Evolutionary conservation across 2,329 filamentous ascomycete species (phyloP), one percentile per base, ranked within the genome.

Genomic region (Curvularia lunata): DNA sequence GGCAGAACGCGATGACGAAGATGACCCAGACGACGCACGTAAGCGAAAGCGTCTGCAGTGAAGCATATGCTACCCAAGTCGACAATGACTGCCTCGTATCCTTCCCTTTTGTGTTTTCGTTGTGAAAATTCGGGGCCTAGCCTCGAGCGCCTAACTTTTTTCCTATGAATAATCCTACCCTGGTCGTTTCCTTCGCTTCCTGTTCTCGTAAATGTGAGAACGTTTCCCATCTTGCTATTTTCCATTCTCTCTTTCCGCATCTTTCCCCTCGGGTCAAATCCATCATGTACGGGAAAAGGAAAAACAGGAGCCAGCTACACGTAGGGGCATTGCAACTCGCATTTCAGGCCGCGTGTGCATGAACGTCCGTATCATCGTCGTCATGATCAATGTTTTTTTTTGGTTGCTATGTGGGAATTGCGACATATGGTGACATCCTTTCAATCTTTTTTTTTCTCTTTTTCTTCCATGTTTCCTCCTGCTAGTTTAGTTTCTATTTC

Each of bases 1-100:
- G 1, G 85, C 84, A 1, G 88, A 90, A 73, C 77, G 86, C 57
- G 84, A 85, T 19, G 86, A 87, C 45, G 87, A 89, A 70, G 87
- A 89, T 56, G 81, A 86, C 56, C 79, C 81, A 23, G 80, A 81
- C 48, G 85, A 87, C 19, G 86, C 88, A 57, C 80, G 87, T 59
- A 88, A 88, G 77, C 80, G 86, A 63, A 88, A 88, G 77, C 65
- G 75, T 42, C 63, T 76, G 50, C 68, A 73, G 48, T 74, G 32
- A 48, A 18, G 16, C 32, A 25, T 13, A 27, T 8, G 4, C 16
- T n/a, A 7, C 19, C 19, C 8, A 4, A 23, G 21, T 27, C 47
- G 10, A 10, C 47, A 37, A 48, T 48, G 47, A 38, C 34, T 37
- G 32, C 47, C 25, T 18, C 32, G 32, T 34, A 16, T 19, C 4